phyloP scores from a whole-genome alignment of 2,329 filamentous ascomycete species.

The Chalaropsis thielavioides region DNA sequence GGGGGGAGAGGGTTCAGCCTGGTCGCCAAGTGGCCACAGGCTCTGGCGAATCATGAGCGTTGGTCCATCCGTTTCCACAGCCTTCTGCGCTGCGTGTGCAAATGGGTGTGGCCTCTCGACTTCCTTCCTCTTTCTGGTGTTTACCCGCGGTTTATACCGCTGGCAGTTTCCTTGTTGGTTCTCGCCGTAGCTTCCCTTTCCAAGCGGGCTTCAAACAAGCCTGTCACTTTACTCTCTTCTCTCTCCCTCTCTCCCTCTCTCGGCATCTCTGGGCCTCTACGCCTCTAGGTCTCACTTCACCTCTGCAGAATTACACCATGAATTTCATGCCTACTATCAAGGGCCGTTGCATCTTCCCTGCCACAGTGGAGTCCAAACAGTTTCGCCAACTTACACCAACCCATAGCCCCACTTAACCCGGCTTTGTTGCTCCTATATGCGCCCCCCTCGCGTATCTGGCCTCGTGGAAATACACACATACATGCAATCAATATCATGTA shows the following conservation, averaged over 20 bases:
- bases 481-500: too few species aligned
- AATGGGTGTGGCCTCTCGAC: too few species aligned
- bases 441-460: not conserved
- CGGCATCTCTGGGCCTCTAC: too few species aligned
- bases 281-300: too few species aligned
- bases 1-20: not conserved
- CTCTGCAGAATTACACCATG: too few species aligned
- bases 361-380: not conserved
- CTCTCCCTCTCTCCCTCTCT: not conserved
- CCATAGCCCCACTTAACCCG: not conserved
- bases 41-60: not conserved
- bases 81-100: not conserved
- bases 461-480: not conserved
- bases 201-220: not conserved
- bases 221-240: not conserved
- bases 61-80: not conserved
- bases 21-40: not conserved
- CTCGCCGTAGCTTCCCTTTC: not conserved
- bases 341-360: too few species aligned
- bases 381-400: not conserved
- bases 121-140: not conserved
- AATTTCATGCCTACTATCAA: too few species aligned
- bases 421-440: not conserved
- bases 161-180: not conserved
- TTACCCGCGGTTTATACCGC: not conserved